Base-by-base conservation (phyloP, 176 grass and related monocot genomes). In the Puya raimondii region DNA sequence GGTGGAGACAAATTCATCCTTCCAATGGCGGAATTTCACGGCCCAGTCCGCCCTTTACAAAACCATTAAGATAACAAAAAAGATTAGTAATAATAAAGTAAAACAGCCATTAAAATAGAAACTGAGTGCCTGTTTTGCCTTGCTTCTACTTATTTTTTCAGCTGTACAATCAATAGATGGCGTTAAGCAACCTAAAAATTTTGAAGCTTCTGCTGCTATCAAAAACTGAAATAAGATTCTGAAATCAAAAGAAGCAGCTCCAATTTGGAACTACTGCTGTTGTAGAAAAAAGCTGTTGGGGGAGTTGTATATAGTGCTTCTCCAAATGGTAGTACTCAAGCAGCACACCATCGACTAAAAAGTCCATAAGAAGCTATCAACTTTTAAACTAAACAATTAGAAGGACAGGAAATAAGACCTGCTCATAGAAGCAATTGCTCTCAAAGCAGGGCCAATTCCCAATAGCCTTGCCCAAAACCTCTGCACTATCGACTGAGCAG, bases 401-500 rank as follows among this genome's bases (percentile, higher is more conserved):
- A 23, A 51, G 14, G 49, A 12, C 0, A 23, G 48, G 49, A 54
- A 64, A 15, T 47, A 73, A 75, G 65, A 96, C 89, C 93, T 97
- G 93, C 93, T 92, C 86, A 90, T 92, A 27, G 89, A 92, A 92
- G 86, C 84, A 82, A 92, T 63, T 68, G 78, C 77, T 78, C 74
- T 81, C 59, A 89, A 67, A 63, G 89, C 88, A 77, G 93, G 86
- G 16, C 86, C 94, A 78, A 92, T 84, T 20, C 89, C 86, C 25
- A 92, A 78, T 79, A 97, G 53, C 21, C 21, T 86, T 61, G 89
- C 84, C 89, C 86, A 88, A 13, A 97, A 68, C 71, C 83, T 87
- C 4, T 84, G 71, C 67, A 80, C 66, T 27, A 88, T 63, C 51
- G 89, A 85, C 48, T 87, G 73, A 49, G 80, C 73, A 70, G 64